Conservation (phyloP, 140 eudicot genomes). For the Anethum foeniculum region DNA sequence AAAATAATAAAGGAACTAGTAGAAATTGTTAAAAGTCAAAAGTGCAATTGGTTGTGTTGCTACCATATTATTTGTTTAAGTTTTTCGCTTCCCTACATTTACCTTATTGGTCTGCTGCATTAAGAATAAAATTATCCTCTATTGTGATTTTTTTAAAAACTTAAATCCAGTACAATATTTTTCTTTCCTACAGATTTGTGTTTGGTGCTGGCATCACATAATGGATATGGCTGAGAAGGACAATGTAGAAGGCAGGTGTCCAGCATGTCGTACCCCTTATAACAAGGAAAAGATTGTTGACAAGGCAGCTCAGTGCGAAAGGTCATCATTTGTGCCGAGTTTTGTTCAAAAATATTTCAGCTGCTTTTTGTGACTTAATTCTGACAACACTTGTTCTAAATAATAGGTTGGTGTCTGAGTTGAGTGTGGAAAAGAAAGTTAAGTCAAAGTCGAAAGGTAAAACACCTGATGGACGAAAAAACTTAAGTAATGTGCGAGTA, state of each 20-base stretch:
- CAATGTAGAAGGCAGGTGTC: constrained; percentile 60
- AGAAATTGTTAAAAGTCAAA: too few species aligned
- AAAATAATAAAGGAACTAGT: neutral
- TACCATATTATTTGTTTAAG: neutral
- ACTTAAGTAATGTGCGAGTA: constrained; percentile 69
- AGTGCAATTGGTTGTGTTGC: neutral
- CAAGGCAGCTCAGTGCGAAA: constrained; percentile 36
- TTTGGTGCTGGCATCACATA: constrained; percentile 21
- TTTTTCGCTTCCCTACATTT: neutral
- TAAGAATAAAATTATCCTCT: neutral
- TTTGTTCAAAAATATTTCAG: neutral
- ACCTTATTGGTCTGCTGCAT: neutral
- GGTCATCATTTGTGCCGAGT: constrained; percentile 14
- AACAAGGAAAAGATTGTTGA: constrained; percentile 64
- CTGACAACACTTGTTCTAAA: neutral
- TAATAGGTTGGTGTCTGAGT: constrained; percentile 40
- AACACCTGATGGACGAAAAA: constrained; percentile 51
- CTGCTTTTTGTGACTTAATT: neutral
- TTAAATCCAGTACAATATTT: neutral
- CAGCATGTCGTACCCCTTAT: constrained; percentile 64
- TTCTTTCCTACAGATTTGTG: constrained; percentile 7
- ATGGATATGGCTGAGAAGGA: constrained; percentile 53
- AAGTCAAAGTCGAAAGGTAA: constrained; percentile 45
- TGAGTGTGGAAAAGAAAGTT: constrained; percentile 36
- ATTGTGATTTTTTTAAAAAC: neutral